Percentiles rank a stretch among this genome's conserved stretches.
These are phyloP conservation scores for Lentinula lateritia DNA, from an alignment of 768 basidiomycete genomes.

Conservation along the genomic window DNA sequence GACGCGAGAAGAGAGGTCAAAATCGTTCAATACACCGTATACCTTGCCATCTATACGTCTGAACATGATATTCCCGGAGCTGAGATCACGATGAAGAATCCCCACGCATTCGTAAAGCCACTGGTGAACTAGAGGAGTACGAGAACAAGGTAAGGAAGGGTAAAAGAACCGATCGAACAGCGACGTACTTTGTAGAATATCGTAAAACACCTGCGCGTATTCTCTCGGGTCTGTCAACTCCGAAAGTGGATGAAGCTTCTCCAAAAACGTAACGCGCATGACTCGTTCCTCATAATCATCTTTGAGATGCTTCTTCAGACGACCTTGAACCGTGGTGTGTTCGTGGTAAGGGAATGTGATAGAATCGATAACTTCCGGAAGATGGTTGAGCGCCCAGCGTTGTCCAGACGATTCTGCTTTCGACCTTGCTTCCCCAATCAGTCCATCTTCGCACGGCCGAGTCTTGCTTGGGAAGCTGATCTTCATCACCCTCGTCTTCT, in stretches of 20 bases:
- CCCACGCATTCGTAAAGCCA: constrained; percentile 3
- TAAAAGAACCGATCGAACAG: background rate
- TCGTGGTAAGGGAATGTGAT: background rate
- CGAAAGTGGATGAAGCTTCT: background rate
- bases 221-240: background rate
- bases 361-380: background rate
- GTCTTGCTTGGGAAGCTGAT: background rate
- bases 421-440: background rate
- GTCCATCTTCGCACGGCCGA: background rate
- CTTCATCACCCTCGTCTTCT: background rate
- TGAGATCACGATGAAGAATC: constrained; percentile 13
- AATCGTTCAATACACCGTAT: constrained; percentile 11
- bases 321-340: background rate
- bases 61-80: constrained; percentile 10
- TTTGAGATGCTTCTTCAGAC: background rate
- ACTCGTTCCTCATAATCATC: background rate
- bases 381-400: background rate
- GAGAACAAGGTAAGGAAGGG: no score
- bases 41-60: constrained; percentile 10
- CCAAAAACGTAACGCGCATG: background rate
- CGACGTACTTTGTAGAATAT: background rate
- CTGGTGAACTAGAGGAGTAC: constrained; percentile 3
- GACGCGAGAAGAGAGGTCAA: constrained; percentile 6
- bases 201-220: background rate
- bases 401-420: background rate